Base-by-base conservation (phyloP, 1,284 basidiomycete species). In the Fomitopsis palustris region DNA sequence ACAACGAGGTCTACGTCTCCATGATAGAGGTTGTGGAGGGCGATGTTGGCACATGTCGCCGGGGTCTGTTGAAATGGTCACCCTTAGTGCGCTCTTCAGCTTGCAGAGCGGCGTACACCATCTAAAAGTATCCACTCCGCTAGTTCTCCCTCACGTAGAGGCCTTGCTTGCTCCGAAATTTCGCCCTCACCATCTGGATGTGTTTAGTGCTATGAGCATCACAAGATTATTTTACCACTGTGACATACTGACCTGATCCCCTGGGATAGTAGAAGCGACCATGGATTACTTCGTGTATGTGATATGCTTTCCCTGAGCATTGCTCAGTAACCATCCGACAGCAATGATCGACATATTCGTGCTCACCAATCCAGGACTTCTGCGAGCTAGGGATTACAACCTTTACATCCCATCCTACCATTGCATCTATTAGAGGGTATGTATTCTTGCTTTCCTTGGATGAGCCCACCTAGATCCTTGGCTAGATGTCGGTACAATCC, bases 101-200 rank as follows among this genome's bases (percentile, higher is more conserved):
- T 14, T 12, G 5, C n/a, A 8, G 19, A 27, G 52, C 10, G 10
- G 65, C 86, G 67, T 74, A 95, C 93, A 16, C 90, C 92, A 61
- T 93, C 88, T 1, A 96, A 75, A 17, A 97, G 80, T 60, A 96
- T 85, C 93, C 94, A 96, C 76, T 95, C 92, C 51, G 83, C 91
- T 45, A 88, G 75, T 75, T 95, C 92, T 35, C 86, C 87, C 19
- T 87, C 83, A 67, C 85, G 83, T 57, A 95, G 68, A 14, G 88
- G 86, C 56, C 94, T 78, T 19, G 90, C 80, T 33, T 69, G 69
- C 12, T 77, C 72, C 16, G 86, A 85, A 21, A 75, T 81, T 65
- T 95, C 92, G 1, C 94, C 93, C 31, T 74, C 61, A 1, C 93
- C 93, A 68, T 93, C 90, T 78, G 70, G 43, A 64, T 66, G 41